Evolutionary conservation across 1,284 basidiomycete genomes (phyloP).

Genomic region (Coriolopsis trogii): DNA sequence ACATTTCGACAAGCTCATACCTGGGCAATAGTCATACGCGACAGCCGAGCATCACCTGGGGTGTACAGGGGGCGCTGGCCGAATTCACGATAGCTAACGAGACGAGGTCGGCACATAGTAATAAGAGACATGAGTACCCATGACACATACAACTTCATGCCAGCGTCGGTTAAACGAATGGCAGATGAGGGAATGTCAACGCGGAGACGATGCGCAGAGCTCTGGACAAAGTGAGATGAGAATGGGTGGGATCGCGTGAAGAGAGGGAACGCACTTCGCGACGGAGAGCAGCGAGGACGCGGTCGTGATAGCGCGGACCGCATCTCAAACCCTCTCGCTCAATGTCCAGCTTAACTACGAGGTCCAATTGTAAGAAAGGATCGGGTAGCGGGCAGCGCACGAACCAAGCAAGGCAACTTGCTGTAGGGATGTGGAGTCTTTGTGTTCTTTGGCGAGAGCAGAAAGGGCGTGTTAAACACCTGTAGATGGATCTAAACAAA

Average conservation of each 20-base stretch:
- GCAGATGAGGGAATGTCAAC: too few species aligned
- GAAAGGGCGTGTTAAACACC: background rate
- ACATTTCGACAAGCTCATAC: too few species aligned
- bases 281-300: background rate
- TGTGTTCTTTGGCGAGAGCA: background rate
- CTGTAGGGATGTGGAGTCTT: background rate
- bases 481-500: background rate
- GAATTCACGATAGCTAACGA: too few species aligned
- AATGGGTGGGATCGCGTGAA: too few species aligned
- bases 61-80: too few species aligned
- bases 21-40: too few species aligned
- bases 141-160: too few species aligned
- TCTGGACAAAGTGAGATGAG: too few species aligned
- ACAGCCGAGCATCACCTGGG: too few species aligned
- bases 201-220: background rate
- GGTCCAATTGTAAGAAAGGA: background rate
- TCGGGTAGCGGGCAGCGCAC: background rate
- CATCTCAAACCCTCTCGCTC: background rate
- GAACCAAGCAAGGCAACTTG: background rate
- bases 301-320: background rate
- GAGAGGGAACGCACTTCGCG: background rate
- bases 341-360: background rate
- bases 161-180: too few species aligned
- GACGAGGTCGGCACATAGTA: too few species aligned
- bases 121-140: too few species aligned